Conservation (phyloP, 202 grass and related monocot genomes). For the Dendrocalamus latiflorus region DNA sequence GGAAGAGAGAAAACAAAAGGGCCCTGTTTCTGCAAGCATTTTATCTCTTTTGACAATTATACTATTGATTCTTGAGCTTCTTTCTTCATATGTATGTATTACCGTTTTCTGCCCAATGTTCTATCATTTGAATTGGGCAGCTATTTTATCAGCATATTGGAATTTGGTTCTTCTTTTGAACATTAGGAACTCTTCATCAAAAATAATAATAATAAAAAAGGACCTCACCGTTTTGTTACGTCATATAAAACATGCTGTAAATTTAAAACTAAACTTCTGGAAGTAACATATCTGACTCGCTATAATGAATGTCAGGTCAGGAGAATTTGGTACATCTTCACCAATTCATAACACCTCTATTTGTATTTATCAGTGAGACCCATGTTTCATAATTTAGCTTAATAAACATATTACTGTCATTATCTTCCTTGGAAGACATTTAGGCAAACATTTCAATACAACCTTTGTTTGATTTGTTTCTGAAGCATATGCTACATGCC, state of each 20-base stretch:
- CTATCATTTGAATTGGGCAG: neutral
- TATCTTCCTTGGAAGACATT: neutral
- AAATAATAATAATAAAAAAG: neutral
- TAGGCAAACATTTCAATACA: neutral
- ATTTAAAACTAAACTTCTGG: neutral
- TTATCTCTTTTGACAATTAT: neutral
- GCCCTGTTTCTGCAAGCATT: neutral
- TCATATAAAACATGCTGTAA: neutral
- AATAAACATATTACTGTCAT: neutral
- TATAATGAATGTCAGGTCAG: neutral
- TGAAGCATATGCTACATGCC: neutral
- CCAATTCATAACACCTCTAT: neutral
- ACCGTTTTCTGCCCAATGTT: neutral
- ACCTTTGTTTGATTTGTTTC: neutral
- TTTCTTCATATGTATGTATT: neutral
- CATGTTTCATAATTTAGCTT: neutral
- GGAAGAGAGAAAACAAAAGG: neutral
- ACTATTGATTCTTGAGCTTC: neutral
- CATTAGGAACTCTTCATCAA: neutral
- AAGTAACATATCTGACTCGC: neutral
- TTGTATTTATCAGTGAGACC: neutral
- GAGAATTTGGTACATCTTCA: neutral
- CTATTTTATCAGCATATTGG: neutral
- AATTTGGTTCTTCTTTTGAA: neutral
- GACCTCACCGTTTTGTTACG: neutral